Base-by-base conservation (phyloP, 1,284 basidiomycete species). In the Leccinum solheimii region DNA sequence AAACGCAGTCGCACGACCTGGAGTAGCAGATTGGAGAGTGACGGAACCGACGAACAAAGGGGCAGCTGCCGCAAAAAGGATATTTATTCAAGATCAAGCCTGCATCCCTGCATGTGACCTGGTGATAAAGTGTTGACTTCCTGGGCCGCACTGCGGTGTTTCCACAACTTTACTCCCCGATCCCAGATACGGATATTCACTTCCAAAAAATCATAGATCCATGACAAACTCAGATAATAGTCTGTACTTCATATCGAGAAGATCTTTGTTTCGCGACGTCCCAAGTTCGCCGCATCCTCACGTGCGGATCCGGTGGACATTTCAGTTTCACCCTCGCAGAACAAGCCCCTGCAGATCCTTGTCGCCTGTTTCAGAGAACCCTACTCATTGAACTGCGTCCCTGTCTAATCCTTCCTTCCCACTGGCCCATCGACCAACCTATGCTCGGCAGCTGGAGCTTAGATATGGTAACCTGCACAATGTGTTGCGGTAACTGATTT, bases 1-100 rank as follows among this genome's bases (percentile, higher is more conserved):
- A 72, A 52, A 66, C 61, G 64, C 55, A 51, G 59, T 75, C 71
- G 64, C 74, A 72, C 71, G 72, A 74, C 58, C 32, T 65, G 57
- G 64, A 62, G 61, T 52, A 71, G 72, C 58, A 69, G 60, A 50
- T n/a, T 38, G 45, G 48, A 19, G 45, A 40, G 19, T 23, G 51
- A 32, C 34, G 53, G 52, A 65, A 48, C 43, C 34, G 58, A 50
- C 26, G 57, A 21, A 57, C 19, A 23, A 50, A 36, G 30, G 21
- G 48, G 26, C 5, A 34, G 56, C 49, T 36, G 10, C 67, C 43
- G 6, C 43, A 45, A 45, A 21, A 45, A 5, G 19, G n/a, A 43
- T 43, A 43, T 43, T 19, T 45, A 11, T 21, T 5, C 19, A 45
- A 21, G 19, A 19, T 45, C 43, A 45, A 45, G 5, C 43, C 43